phyloP scores from a whole-genome alignment of 2,329 filamentous ascomycete genomes.

The Aspergillus fumigatus region DNA sequence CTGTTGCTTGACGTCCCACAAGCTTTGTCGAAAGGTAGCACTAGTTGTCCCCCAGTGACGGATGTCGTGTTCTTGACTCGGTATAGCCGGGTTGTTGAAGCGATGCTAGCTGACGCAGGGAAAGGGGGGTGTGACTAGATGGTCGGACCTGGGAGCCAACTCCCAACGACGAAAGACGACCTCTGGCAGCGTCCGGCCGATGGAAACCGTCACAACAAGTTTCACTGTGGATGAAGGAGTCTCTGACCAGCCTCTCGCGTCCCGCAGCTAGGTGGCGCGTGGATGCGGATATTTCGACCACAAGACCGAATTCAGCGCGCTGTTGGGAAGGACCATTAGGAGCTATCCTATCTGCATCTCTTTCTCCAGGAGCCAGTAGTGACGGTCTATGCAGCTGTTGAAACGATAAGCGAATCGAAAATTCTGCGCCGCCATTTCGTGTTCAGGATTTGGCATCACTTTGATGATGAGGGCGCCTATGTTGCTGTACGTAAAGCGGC shows the following conservation, averaged over 20 bases:
- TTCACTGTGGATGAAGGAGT: constrained; percentile 12
- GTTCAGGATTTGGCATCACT: constrained; percentile 11
- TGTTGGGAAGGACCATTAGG: constrained; percentile 13
- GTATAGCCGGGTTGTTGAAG: constrained; percentile 15
- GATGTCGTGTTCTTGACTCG: constrained; percentile 13
- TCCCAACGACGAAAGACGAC: constrained; percentile 16
- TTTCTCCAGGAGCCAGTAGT: constrained; percentile 17
- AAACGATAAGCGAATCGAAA: constrained; percentile 11
- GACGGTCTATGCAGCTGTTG: constrained; percentile 12
- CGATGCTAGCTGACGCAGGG: constrained; percentile 11
- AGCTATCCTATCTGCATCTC: constrained; percentile 18
- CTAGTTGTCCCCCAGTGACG: constrained; percentile 10
- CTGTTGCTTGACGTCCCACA: constrained; percentile 20
- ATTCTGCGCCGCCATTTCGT: constrained; percentile 12
- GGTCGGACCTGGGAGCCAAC: too few relatives aligned
- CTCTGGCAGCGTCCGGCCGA: constrained; percentile 12
- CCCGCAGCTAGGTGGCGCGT: constrained; percentile 13
- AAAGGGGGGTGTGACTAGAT: too few relatives aligned
- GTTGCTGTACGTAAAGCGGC: constrained; percentile 14
- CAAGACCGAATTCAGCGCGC: constrained; percentile 12
- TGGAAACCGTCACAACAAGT: constrained; percentile 17
- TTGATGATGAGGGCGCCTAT: constrained; percentile 15
- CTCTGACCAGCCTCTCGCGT: constrained; percentile 17
- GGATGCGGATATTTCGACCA: constrained; percentile 17
- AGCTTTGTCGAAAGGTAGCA: background rate